These are phyloP conservation scores for Microcos paniculata DNA, from an alignment of 345 rosid species.

Conservation along the genomic window DNA sequence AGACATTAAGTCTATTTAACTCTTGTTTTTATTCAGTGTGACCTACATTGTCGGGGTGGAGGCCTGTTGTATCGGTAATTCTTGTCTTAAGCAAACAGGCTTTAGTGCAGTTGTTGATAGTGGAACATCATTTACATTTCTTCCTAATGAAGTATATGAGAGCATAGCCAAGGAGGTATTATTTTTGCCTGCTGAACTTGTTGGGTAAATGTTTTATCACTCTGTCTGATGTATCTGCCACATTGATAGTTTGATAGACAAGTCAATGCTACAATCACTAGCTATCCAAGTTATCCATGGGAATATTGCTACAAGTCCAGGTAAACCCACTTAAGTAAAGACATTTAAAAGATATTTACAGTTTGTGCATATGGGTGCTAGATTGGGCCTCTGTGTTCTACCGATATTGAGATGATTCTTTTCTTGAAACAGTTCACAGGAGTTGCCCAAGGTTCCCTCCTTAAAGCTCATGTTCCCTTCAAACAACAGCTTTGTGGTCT, in stretches of 20 bases:
- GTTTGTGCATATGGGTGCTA: not conserved
- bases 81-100: conserved; percentile 58
- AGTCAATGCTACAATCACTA: conserved; percentile 51
- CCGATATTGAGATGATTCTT: not conserved
- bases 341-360: not conserved
- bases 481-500: conserved; percentile 71
- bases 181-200: not conserved
- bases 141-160: conserved; percentile 55
- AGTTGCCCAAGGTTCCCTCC: conserved; percentile 56
- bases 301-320: conserved; percentile 78
- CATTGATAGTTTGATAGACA: conserved; percentile 56
- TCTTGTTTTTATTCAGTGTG: conserved; percentile 35
- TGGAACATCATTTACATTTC: conserved; percentile 86
- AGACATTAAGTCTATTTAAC: conserved; percentile 13
- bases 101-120: conserved; percentile 70
- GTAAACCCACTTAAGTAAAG: conserved; percentile 33
- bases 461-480: conserved; percentile 60
- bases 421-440: conserved; percentile 41
- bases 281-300: conserved; percentile 55
- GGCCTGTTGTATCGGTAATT: conserved; percentile 63
- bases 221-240: conserved; percentile 14
- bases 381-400: not conserved
- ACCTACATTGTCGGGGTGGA: conserved; percentile 76
- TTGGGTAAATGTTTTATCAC: not conserved
- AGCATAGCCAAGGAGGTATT: conserved; percentile 60